Percentiles rank a stretch among this genome's conserved stretches.
phyloP scores from a whole-genome alignment of 2,329 filamentous ascomycete genomes.

The Trichoderma sp. region DNA sequence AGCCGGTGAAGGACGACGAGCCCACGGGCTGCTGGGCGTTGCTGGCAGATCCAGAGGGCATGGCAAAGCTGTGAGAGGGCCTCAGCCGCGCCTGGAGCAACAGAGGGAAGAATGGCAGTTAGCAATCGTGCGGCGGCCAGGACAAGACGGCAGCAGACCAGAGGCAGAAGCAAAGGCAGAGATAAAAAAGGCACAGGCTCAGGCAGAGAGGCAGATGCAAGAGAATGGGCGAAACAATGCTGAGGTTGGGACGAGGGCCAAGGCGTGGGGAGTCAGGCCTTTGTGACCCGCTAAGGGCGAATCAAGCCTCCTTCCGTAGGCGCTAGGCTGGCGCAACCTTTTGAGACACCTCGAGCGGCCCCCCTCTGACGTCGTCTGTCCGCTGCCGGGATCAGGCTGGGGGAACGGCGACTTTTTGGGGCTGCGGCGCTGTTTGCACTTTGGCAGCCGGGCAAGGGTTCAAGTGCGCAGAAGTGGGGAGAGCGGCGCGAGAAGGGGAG shows the following conservation, averaged over 20 bases:
- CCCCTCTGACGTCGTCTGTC: conserved; percentile 41
- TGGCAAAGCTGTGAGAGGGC: conserved; percentile 45
- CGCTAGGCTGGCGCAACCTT: conserved; percentile 41
- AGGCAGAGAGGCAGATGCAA: conserved; percentile 19
- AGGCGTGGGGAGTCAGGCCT: conserved; percentile 28
- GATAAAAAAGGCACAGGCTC: conserved; percentile 23
- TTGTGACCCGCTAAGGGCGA: conserved; percentile 35
- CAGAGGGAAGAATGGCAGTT: conserved; percentile 29
- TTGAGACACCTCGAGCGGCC: conserved; percentile 43
- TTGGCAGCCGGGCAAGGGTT: conserved; percentile 21
- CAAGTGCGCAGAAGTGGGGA: conserved; percentile 4
- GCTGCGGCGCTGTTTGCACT: conserved; percentile 21
- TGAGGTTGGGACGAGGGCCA: conserved; percentile 28
- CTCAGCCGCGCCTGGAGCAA: conserved; percentile 42
- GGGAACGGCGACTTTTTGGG: conserved; percentile 13
- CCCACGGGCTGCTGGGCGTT: conserved; percentile 45
- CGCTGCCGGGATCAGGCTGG: conserved; percentile 27
- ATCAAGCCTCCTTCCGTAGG: conserved; percentile 36
- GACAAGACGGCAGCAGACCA: conserved; percentile 8
- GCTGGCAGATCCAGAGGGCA: conserved; percentile 40
- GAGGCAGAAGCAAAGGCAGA: conserved; percentile 24
- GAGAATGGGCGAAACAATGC: conserved; percentile 17
- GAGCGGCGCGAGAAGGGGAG: conserved; percentile 13
- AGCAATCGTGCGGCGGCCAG: conserved; percentile 33
- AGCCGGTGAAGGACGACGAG: conserved; percentile 42